Percentiles rank a stretch among this genome's conserved stretches.
Evolutionary conservation across 2,329 filamentous ascomycete species (phyloP).

Genomic region (Colletotrichum sojae): DNA sequence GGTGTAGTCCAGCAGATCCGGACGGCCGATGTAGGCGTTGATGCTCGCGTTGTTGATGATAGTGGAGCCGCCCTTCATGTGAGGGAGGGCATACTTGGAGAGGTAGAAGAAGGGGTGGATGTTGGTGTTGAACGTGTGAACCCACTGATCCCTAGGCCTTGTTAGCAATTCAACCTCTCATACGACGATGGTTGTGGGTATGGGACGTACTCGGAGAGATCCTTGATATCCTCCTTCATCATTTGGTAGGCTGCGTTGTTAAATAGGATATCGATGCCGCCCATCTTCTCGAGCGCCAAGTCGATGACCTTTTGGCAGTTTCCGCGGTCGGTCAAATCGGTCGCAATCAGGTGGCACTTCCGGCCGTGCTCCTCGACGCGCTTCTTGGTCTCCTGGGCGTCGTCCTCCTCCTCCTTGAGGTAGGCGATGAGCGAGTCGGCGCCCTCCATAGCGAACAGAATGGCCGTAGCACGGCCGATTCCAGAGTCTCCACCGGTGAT

Average conservation of each 20-base stretch:
- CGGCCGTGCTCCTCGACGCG: constrained; percentile 76
- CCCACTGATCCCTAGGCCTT: constrained; percentile 74
- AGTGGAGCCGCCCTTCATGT: constrained; percentile 80
- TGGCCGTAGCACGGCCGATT: constrained; percentile 81
- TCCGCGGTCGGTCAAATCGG: constrained; percentile 74
- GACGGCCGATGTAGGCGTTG: constrained; percentile 85
- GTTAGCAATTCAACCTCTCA: background rate
- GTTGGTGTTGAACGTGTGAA: constrained; percentile 85
- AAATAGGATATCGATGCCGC: constrained; percentile 80
- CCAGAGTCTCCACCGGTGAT: constrained; percentile 88
- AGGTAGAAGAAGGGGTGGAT: constrained; percentile 88
- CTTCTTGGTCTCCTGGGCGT: constrained; percentile 81
- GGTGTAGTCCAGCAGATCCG: constrained; percentile 86
- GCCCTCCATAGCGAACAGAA: constrained; percentile 86
- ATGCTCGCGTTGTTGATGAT: constrained; percentile 92
- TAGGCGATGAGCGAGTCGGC: constrained; percentile 82
- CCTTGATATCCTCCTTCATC: constrained; percentile 79
- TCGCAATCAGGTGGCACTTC: constrained; percentile 74
- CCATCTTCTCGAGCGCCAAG: constrained; percentile 75
- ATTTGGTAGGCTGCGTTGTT: constrained; percentile 80
- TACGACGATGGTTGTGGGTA: constrained; percentile 20
- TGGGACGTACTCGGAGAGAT: constrained; percentile 74
- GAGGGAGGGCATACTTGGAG: constrained; percentile 81
- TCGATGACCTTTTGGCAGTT: constrained; percentile 81
- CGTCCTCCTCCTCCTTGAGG: constrained; percentile 80